Percentiles rank a stretch among this genome's conserved stretches.
These are phyloP conservation scores for Pestalotiopsis sp. DNA, from an alignment of 2,329 filamentous ascomycete genomes.

Conservation along the genomic window DNA sequence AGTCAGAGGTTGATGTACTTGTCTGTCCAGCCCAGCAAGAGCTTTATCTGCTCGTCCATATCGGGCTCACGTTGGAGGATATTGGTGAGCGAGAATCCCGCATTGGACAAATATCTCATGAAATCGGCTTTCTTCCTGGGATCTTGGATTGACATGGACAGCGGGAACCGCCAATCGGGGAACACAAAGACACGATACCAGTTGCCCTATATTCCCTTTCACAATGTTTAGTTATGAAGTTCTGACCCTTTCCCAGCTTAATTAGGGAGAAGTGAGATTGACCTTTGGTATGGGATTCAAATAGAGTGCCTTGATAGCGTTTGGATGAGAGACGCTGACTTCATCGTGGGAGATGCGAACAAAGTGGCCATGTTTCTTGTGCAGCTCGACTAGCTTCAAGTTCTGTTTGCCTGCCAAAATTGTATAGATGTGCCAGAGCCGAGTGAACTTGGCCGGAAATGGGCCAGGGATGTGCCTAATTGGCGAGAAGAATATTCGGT, in stretches of 20 bases:
- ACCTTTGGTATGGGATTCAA: slow-evolving; percentile 35
- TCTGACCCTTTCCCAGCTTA: no score
- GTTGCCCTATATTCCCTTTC: no score
- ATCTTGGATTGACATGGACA: slow-evolving; percentile 1
- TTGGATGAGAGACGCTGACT: slow-evolving; percentile 45
- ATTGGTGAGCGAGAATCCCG: background rate
- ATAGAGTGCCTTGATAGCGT: slow-evolving; percentile 40
- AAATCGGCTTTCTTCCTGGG: background rate
- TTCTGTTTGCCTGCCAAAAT: slow-evolving; percentile 50
- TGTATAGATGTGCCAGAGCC: slow-evolving; percentile 56
- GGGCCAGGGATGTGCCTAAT: slow-evolving; percentile 47
- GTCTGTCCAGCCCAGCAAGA: slow-evolving; percentile 22
- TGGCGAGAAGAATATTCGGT: background rate
- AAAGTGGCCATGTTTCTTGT: slow-evolving; percentile 48
- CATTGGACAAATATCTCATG: background rate
- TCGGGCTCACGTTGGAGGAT: slow-evolving; percentile 1
- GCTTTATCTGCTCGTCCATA: slow-evolving; percentile 19
- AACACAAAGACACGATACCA: slow-evolving; percentile 1
- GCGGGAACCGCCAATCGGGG: background rate
- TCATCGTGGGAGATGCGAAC: slow-evolving; percentile 47
- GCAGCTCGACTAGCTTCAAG: slow-evolving; percentile 42
- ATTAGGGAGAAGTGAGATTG: no score
- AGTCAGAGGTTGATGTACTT: slow-evolving; percentile 10
- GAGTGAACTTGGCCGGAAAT: slow-evolving; percentile 55
- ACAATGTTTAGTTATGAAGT: no score